A percentile compares a stretch with the other conserved stretches of the same genome.
Conservation (phyloP, 441 rosid species). For the Euphorbia celastroides region DNA sequence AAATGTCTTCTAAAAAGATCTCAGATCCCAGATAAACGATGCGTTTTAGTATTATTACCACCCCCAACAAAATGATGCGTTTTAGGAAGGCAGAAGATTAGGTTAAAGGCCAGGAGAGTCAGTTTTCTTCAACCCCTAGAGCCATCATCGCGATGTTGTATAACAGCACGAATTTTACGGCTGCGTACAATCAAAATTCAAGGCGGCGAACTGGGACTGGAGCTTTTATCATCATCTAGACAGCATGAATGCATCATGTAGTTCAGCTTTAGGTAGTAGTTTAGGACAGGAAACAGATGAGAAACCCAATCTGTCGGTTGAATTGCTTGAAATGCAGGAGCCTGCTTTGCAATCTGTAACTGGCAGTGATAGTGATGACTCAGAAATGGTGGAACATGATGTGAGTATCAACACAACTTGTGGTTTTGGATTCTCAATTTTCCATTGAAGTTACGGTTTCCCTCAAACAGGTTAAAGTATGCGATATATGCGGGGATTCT, state of each 20-base stretch:
- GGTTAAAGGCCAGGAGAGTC: too few relatives aligned
- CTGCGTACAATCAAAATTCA: too few relatives aligned
- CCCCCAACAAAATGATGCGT: too few relatives aligned
- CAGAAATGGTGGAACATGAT: constrained; percentile 85
- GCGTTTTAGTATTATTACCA: too few relatives aligned
- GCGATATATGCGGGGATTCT: constrained; percentile 99
- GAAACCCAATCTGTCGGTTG: constrained; percentile 32
- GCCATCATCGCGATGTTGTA: too few relatives aligned
- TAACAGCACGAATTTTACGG: too few relatives aligned
- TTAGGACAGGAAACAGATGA: constrained; percentile 35
- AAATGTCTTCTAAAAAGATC: too few relatives aligned
- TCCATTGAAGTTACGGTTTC: constrained; percentile 19
- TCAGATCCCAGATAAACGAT: too few relatives aligned
- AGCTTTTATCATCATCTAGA: too few relatives aligned
- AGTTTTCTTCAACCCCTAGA: too few relatives aligned
- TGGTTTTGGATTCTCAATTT: not conserved
- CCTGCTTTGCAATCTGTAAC: constrained; percentile 36
- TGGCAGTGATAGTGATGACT: constrained; percentile 68
- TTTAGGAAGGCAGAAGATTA: too few relatives aligned
- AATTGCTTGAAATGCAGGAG: constrained; percentile 35
- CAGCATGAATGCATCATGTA: constrained; percentile 33
- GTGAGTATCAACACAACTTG: constrained; percentile 42
- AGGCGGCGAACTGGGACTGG: too few relatives aligned
- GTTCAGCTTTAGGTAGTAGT: constrained; percentile 46
- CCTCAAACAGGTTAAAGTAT: constrained; percentile 86